Base-by-base conservation (phyloP, 1,139 yeast species). In the Saccharomyces pastorianus region DNA sequence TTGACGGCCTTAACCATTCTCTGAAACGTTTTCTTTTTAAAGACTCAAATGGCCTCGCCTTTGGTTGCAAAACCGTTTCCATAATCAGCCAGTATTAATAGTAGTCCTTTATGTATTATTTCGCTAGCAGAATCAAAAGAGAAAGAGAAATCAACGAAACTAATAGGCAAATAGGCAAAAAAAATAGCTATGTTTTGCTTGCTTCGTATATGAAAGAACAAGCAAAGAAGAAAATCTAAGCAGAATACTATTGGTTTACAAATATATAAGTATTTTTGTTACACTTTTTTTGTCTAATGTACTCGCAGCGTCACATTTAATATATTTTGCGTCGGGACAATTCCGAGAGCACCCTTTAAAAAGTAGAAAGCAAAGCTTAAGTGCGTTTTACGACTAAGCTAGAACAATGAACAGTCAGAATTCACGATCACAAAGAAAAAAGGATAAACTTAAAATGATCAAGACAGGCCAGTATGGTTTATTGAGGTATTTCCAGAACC, bases 401-500 rank as follows among this genome's bases (percentile, higher is more conserved):
- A 20, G 3, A 20, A 20, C 4, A 8, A 20, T 27, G 9, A 28
- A 23, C 6, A 23, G 13, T 17, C 13, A 27, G 23, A 42, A 28
- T 9, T 11, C 28, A 26, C 20, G 17, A 3, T 17, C 44, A 38
- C 44, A 20, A 38, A 38, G 2, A 38, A 13, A 38, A 38, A 38
- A 20, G 23, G 3, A 3, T 3, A 20, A 20, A 20, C 23, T 20
- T 20, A 20, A 20, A 20, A 20, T 20, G 23, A 3, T 20, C 23
- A 20, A 20, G 23, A 20, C 23, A 7, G n/a, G 2, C 2, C 4
- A 17, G 13, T 20, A 38, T 17, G 25, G 11, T 17, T 60, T 63
- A 73, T 61, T 75, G 74, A 34, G 83, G 81, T 61, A 85, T 79
- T 64, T 78, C 76, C 56, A 89, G 71, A 9, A 85, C 70, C 55